Conservation (phyloP, 768 basidiomycete species). For the Pleurotus giganteus region DNA sequence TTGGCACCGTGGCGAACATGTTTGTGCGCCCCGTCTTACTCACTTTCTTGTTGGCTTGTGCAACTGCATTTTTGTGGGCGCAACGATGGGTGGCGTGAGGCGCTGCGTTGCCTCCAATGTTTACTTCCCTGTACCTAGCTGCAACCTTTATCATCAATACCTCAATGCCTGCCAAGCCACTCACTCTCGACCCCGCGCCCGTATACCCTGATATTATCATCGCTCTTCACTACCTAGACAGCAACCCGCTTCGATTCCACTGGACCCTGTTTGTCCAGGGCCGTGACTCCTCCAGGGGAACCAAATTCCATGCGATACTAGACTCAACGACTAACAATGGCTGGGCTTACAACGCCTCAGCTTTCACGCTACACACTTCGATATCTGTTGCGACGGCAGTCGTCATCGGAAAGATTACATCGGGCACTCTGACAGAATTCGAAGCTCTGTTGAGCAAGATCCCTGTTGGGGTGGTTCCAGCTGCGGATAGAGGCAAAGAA, state of each 20-base stretch:
- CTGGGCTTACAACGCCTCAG: neutral
- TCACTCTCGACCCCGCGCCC: neutral
- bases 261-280: neutral
- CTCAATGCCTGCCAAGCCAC: neutral
- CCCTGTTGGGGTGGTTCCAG: neutral
- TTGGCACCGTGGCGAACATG: too few species aligned
- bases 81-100: neutral
- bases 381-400: neutral
- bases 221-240: neutral
- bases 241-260: neutral
- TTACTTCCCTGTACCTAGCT: too few species aligned
- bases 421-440: neutral
- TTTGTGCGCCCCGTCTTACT: too few species aligned
- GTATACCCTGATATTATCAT: neutral
- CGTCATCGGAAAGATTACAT: neutral
- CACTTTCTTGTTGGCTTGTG: neutral
- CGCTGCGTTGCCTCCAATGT: too few species aligned
- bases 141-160: neutral
- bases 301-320: neutral
- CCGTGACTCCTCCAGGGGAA: neutral
- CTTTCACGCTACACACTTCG: neutral
- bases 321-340: neutral
- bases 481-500: neutral
- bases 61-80: neutral
- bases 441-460: neutral